These are phyloP conservation scores for Stropharia rugosoannulata DNA, from an alignment of 768 basidiomycete genomes.

Conservation along the genomic window DNA sequence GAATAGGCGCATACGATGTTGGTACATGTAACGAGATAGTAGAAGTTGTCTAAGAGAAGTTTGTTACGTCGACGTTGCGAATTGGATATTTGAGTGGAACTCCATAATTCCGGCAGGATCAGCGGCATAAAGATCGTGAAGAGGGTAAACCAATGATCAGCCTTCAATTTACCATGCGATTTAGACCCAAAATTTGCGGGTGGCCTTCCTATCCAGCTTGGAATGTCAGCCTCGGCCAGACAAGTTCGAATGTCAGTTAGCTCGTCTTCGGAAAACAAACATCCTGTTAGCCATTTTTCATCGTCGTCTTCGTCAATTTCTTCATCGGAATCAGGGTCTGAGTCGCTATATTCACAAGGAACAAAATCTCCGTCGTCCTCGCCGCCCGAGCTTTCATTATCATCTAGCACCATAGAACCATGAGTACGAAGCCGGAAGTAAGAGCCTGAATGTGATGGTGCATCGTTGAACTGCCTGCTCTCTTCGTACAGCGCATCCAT, in stretches of 20 bases:
- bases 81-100: too few relatives aligned
- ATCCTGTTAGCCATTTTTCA: neutral
- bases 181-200: conserved; percentile 20
- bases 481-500: conserved; percentile 1
- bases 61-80: neutral
- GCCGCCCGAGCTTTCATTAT: neutral
- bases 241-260: conserved; percentile 10
- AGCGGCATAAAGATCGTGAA: conserved; percentile 20
- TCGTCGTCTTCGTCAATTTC: neutral
- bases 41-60: conserved; percentile 18
- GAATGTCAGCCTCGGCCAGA: conserved; percentile 4
- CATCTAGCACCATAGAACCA: neutral
- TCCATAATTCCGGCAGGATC: conserved; percentile 21
- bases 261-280: conserved; percentile 5
- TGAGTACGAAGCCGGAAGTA: neutral
- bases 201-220: conserved; percentile 18
- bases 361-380: neutral
- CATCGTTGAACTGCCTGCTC: neutral
- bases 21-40: conserved; percentile 19
- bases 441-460: neutral
- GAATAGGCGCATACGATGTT: conserved; percentile 18
- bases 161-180: conserved; percentile 22
- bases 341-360: neutral
- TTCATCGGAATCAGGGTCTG: conserved; percentile 1
- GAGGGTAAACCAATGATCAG: conserved; percentile 19